Base-by-base conservation (phyloP, 495 filamentous ascomycete genomes). In the Xylaria flabelliformis region DNA sequence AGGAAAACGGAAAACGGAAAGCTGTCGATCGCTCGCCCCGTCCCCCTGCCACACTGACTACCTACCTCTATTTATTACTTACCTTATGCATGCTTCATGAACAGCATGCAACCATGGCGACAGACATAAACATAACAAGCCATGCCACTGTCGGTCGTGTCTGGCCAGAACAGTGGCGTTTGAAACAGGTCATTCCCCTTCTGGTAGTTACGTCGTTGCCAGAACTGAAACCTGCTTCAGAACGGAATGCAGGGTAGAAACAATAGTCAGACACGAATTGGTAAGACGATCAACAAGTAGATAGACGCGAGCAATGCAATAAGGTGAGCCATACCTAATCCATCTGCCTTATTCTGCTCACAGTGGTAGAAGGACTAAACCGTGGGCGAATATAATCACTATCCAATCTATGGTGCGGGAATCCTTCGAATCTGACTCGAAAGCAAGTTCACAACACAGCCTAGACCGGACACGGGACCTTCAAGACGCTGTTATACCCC, bases 181-280 rank as follows among this genome's bases (percentile, higher is more conserved):
- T 46, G 63, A 72, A 67, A 72, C 70, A 72, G 50, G 63, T 34
- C 70, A 72, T 72, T 59, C 63, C 62, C 70, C 5, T 67, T 72
- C 29, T 67, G 70, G 70, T 42, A 56, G 66, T 67, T 42, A 17
- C 62, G 36, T 21, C 36, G 46, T 64, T 53, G 36, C 24, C 9
- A 24, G 41, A 32, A 56, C 32, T 61, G 63, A 61, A 65, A 72
- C 70, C 59, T 59, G 62, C 62, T 32, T 58, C 62, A 66, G 46
- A 48, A 63, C 24, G 63, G 64, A 67, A 73, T 70, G 71, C 65
- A 44, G 71, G 51, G 29, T 10, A 62, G 51, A 69, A 29, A 69
- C 34, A 61, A 61, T 50, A 59, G 36, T 21, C 67, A 46, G 58
- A 69, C 55, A 50, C 13, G n/a, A 58, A 15, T 44, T 21, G 13